Evolutionary conservation across 2,329 filamentous ascomycete genomes (phyloP).

Genomic region (Penicillium crustosum): DNA sequence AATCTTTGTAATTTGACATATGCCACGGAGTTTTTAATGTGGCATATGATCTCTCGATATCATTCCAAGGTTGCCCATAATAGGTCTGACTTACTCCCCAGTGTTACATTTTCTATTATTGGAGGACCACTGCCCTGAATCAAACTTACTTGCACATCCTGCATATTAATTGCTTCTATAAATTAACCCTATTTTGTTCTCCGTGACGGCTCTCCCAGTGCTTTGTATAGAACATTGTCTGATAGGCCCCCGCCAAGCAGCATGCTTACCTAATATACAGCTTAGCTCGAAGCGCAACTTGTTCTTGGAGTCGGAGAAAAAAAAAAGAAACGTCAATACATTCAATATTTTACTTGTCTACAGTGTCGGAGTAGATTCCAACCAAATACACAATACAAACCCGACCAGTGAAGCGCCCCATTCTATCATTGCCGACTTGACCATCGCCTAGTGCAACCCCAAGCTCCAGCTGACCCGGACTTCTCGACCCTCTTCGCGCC

Average conservation of each 20-base stretch:
- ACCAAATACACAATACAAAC: neutral
- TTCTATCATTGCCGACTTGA: constrained; percentile 15
- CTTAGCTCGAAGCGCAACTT: constrained; percentile 13
- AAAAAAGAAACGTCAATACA: neutral
- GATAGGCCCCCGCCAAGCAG: constrained; percentile 6
- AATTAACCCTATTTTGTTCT: neutral
- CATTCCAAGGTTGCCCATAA: neutral
- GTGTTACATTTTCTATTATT: neutral
- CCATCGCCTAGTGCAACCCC: constrained; percentile 23
- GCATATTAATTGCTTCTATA: neutral
- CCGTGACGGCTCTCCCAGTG: neutral
- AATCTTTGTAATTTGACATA: neutral
- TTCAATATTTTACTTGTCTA: constrained; percentile 1
- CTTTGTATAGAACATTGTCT: constrained; percentile 13
- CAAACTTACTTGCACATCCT: neutral
- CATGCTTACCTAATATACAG: constrained; percentile 16
- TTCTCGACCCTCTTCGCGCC: neutral
- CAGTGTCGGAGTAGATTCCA: constrained; percentile 12
- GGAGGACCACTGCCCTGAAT: neutral
- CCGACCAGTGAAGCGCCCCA: constrained; percentile 9
- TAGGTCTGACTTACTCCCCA: neutral
- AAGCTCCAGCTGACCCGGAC: constrained; percentile 1
- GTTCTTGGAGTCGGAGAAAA: constrained; percentile 17
- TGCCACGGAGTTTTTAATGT: neutral
- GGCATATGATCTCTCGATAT: neutral